Base-by-base conservation (phyloP, 345 rosid species). In the Ceriops tagal region DNA sequence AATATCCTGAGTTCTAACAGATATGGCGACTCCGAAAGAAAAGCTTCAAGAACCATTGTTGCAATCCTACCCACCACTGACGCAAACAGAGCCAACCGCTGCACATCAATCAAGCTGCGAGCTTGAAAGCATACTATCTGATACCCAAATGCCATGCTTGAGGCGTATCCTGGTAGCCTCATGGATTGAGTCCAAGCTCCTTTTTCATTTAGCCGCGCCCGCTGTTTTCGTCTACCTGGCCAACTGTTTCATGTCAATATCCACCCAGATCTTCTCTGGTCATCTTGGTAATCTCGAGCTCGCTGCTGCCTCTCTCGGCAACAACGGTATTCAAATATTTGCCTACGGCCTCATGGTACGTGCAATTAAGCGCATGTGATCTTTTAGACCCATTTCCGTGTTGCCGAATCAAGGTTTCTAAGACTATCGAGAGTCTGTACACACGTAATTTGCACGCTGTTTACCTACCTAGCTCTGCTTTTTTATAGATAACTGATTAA, bases 71-170 rank as follows among this genome's bases (percentile, higher is more conserved):
- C 37, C 10, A 34, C 37, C 37, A 7, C 9, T 8, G 37, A 34
- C 37, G 37, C 37, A 34, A 34, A 7, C 37, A 8, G 37, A 34
- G 9, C 37, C 37, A 34, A 34, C 3, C 49, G 18, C 49, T 43
- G 49, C 19, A 43, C 49, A 43, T 13, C 18, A 13, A 43, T 43
- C 49, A 43, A 43, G 18, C 18, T 2, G 49, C 49, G 75, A 72
- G 61, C 82, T 89, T 46, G 95, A 89, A 82, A 77, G 72, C 31
- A 75, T 82, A 6, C 74, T 89, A 10, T 67, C 78, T 0, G 84
- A 84, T 49, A 58, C 62, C 3, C 58, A 66, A 13, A 31, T 79
- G 37, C 59, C 96, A 0, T 58, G 61, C 67, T 61, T 64, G 46
- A 57, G 70, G 13, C 77, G 96, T 21, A n/a, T 84, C 20, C 57